Percentiles rank a stretch among this genome's conserved stretches.
Evolutionary conservation across 2,329 filamentous ascomycete genomes (phyloP).

Genomic region (Fusarium succisae): DNA sequence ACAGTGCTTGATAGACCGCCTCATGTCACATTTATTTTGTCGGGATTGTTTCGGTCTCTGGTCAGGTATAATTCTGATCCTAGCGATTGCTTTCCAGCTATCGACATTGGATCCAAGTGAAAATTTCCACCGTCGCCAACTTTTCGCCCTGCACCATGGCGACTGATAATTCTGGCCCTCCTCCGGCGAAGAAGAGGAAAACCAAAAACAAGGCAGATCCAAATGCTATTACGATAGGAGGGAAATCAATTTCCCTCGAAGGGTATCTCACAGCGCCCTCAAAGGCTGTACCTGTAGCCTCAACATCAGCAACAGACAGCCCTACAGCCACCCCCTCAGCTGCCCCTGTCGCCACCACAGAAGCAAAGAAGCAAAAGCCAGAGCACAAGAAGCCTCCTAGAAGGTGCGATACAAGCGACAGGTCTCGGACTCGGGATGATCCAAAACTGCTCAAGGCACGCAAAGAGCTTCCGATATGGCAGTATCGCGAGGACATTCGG

Average conservation of each 20-base stretch:
- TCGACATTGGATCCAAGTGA: neutral
- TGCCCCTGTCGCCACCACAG: neutral
- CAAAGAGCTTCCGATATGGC: slow-evolving; percentile 82
- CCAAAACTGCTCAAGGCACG: slow-evolving; percentile 57
- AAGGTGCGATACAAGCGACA: slow-evolving; percentile 11
- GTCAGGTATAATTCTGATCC: neutral
- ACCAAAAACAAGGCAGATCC: slow-evolving; percentile 46
- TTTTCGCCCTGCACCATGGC: slow-evolving; percentile 35
- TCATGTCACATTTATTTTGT: neutral
- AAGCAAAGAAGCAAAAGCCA: neutral
- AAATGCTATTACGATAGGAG: slow-evolving; percentile 57
- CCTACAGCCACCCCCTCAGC: slow-evolving; percentile 2
- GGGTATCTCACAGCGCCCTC: slow-evolving; percentile 57
- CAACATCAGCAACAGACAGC: slow-evolving; percentile 6
- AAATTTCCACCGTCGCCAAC: neutral
- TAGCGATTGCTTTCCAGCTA: neutral
- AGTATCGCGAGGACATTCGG: slow-evolving; percentile 75
- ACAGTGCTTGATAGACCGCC: neutral
- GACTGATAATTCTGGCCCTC: slow-evolving; percentile 36
- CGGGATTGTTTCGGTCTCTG: neutral
- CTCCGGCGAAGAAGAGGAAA: slow-evolving; percentile 52
- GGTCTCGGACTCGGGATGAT: slow-evolving; percentile 41
- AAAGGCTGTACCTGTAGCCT: slow-evolving; percentile 7
- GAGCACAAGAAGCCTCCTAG: slow-evolving; percentile 9
- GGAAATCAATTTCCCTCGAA: slow-evolving; percentile 59